phyloP scores from a whole-genome alignment of 345 rosid genomes.

The Raphanus sativus region DNA sequence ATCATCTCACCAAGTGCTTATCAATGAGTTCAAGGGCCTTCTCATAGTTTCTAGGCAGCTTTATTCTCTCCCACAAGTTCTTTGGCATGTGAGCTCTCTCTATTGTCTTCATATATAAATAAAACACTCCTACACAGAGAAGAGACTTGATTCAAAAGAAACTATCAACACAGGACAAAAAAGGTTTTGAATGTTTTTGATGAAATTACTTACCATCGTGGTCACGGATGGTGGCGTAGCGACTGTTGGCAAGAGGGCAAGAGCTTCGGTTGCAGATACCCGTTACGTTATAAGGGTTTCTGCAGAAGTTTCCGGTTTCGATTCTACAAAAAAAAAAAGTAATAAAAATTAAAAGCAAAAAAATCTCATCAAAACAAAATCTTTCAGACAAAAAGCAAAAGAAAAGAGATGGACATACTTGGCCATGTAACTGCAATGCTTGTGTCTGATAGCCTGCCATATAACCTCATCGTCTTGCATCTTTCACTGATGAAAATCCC shows the following conservation, averaged over 20 bases:
- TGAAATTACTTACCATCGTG: too few relatives aligned
- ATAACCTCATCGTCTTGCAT: slow-evolving; percentile 98
- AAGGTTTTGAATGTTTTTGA: too few relatives aligned
- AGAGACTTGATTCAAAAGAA: too few relatives aligned
- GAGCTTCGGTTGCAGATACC: slow-evolving; percentile 94
- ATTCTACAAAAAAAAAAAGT: slow-evolving; percentile 47
- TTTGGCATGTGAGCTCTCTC: slow-evolving; percentile 96
- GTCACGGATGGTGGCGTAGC: slow-evolving; percentile 65
- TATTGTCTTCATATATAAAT: slow-evolving; percentile 89
- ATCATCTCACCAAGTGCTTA: slow-evolving; percentile 66
- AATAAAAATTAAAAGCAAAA: too few relatives aligned
- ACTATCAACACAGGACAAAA: too few relatives aligned
- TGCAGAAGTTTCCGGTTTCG: slow-evolving; percentile 81
- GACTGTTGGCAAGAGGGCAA: slow-evolving; percentile 95
- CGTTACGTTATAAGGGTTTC: slow-evolving; percentile 92
- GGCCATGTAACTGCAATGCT: slow-evolving; percentile 96
- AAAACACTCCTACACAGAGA: slow-evolving; percentile 31
- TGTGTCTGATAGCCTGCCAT: slow-evolving; percentile 97
- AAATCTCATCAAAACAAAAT: too few relatives aligned
- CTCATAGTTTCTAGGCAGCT: slow-evolving; percentile 82
- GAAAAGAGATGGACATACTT: slow-evolving; percentile 43
- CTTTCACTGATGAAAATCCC: slow-evolving; percentile 3
- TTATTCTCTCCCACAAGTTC: slow-evolving; percentile 88
- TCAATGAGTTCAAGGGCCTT: slow-evolving; percentile 88
- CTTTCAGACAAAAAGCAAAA: neutral